Evolutionary conservation across 768 basidiomycete species (phyloP).

Genomic region (Russula lepida): DNA sequence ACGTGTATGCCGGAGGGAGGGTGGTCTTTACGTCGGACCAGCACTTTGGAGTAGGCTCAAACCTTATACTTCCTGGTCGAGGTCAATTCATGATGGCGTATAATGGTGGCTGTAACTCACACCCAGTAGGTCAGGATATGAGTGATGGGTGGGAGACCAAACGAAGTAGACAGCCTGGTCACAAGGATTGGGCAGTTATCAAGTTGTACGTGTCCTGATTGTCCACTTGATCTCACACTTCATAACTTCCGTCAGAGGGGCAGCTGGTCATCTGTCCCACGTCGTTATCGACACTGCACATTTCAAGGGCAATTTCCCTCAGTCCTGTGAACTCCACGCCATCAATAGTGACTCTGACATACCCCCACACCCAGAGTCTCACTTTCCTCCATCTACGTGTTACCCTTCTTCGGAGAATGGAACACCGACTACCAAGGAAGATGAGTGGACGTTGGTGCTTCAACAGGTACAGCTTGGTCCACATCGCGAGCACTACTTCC

Average conservation of each 20-base stretch:
- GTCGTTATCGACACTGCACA: constrained; percentile 90
- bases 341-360: constrained; percentile 31
- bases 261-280: constrained; percentile 60
- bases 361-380: constrained; percentile 19
- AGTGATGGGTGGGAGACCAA: constrained; percentile 99
- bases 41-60: constrained; percentile 88
- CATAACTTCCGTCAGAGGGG: constrained; percentile 42
- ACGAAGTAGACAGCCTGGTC: constrained; percentile 67
- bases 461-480: constrained; percentile 77
- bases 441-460: constrained; percentile 68
- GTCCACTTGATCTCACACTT: neutral
- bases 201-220: constrained; percentile 54
- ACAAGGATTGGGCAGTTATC: constrained; percentile 88
- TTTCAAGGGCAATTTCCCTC: constrained; percentile 95
- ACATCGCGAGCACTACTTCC: constrained; percentile 84
- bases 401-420: constrained; percentile 21
- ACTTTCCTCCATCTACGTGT: constrained; percentile 15
- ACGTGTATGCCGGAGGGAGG: constrained; percentile 82
- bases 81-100: constrained; percentile 32
- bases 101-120: neutral
- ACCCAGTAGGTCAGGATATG: constrained; percentile 70
- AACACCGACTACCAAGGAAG: constrained; percentile 28
- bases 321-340: constrained; percentile 75
- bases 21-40: constrained; percentile 86
- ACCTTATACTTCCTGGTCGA: constrained; percentile 85